A percentile compares a stretch with the other conserved stretches of the same genome.
Conservation (phyloP, 805 yeast genomes). For the Schizosaccharomyces osmophilus region DNA sequence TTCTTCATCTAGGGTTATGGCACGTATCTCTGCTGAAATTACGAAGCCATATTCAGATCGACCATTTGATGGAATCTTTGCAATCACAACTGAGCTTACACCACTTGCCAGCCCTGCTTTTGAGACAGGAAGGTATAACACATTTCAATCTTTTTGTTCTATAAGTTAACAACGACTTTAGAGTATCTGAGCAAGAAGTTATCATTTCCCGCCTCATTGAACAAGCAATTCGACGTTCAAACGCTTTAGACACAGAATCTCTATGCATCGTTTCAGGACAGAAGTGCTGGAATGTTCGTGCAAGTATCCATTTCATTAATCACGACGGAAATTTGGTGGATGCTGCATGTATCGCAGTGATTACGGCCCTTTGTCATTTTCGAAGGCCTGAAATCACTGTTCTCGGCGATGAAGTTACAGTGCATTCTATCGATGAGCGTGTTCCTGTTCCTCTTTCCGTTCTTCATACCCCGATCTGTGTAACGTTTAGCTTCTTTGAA, state of each 20-base stretch:
- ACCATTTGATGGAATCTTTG: conserved; percentile 79
- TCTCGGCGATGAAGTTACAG: conserved; percentile 12
- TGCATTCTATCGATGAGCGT: conserved; percentile 46
- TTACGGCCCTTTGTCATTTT: conserved; percentile 64
- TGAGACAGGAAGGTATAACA: conserved; percentile 20
- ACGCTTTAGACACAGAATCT: conserved; percentile 74
- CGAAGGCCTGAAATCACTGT: conserved; percentile 64
- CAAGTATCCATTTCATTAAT: conserved; percentile 69
- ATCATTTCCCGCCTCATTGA: conserved; percentile 63
- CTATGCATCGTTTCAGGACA: conserved; percentile 77
- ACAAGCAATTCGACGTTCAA: conserved; percentile 72
- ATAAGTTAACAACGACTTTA: conserved; percentile 16
- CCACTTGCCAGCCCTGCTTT: conserved; percentile 77
- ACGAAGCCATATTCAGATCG: conserved; percentile 66
- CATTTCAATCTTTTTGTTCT: neutral
- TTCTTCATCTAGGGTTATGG: conserved; percentile 23
- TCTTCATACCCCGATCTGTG: conserved; percentile 72
- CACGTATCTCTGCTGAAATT: conserved; percentile 51
- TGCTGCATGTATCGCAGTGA: conserved; percentile 71
- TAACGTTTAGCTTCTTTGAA: conserved; percentile 68
- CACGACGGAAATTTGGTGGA: conserved; percentile 88
- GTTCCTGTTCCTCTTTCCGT: conserved; percentile 71
- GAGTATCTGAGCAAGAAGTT: conserved; percentile 56
- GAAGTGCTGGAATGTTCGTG: conserved; percentile 76
- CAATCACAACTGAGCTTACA: conserved; percentile 61